phyloP scores from a whole-genome alignment of 2,329 filamentous ascomycete species.

The Metarhizium humberi region DNA sequence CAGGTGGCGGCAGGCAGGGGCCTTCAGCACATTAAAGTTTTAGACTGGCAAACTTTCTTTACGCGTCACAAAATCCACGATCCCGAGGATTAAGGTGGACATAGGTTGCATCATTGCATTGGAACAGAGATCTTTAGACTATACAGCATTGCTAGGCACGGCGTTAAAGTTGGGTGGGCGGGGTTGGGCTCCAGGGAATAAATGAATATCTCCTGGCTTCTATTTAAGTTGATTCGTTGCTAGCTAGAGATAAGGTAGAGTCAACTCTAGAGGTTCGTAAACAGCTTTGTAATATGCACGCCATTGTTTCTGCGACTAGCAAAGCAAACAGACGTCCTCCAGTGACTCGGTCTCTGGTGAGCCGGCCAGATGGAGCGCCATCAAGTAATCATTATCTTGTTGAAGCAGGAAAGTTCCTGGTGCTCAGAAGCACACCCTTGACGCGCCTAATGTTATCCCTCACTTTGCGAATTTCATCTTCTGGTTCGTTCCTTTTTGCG shows the following conservation, averaged over 20 bases:
- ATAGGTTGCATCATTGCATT: no score
- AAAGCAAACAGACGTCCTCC: not conserved
- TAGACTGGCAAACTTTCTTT: conserved; percentile 33
- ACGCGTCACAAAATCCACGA: conserved; percentile 16
- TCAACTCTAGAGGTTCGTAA: no score
- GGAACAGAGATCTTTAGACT: no score
- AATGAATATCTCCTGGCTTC: no score
- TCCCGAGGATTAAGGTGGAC: conserved; percentile 8
- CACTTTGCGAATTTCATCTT: conserved; percentile 63
- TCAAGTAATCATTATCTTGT: conserved; percentile 15
- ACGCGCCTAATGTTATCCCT: conserved; percentile 69
- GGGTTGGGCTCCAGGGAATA: no score
- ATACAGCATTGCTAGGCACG: no score
- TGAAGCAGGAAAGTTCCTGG: conserved; percentile 59
- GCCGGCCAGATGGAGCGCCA: no score
- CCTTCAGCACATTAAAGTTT: conserved; percentile 39
- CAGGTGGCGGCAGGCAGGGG: conserved; percentile 37
- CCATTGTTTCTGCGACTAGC: not conserved
- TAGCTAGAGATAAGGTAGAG: no score
- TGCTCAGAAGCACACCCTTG: conserved; percentile 68
- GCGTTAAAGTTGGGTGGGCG: no score
- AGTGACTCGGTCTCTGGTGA: no score
- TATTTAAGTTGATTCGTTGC: no score
- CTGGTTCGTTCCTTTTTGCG: conserved; percentile 39
- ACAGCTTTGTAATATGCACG: no score